phyloP scores from a whole-genome alignment of 129 eudicot species.

The Dittrichia graveolens region DNA sequence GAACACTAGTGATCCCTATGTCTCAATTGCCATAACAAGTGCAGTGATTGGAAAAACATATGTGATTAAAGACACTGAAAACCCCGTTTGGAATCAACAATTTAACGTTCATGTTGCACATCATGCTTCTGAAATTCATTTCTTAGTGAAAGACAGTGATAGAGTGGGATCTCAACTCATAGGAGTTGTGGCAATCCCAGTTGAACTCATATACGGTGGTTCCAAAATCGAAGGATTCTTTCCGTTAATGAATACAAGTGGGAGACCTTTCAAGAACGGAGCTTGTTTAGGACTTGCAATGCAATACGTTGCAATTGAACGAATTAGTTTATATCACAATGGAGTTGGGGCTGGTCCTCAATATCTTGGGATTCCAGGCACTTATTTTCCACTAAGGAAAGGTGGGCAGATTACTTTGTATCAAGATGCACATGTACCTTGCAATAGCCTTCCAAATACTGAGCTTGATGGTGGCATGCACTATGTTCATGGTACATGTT shows the following conservation, averaged over 20 bases:
- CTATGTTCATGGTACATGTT: constrained; percentile 86
- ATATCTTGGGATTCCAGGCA: constrained; percentile 72
- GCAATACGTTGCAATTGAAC: constrained; percentile 65
- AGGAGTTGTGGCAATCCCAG: constrained; percentile 73
- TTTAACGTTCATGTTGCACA: constrained; percentile 85
- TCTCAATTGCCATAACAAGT: constrained; percentile 55
- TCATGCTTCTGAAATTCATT: constrained; percentile 74
- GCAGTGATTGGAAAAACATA: constrained; percentile 87
- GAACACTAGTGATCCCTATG: constrained; percentile 92
- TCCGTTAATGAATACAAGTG: constrained; percentile 62
- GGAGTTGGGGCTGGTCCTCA: constrained; percentile 93
- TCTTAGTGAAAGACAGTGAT: constrained; percentile 88
- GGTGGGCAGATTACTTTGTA: constrained; percentile 88
- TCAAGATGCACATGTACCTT: constrained; percentile 97
- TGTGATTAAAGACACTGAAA: constrained; percentile 67
- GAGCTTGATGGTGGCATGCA: constrained; percentile 67
- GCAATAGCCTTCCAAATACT: constrained; percentile 64
- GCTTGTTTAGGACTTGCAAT: constrained; percentile 69
- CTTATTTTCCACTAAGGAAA: constrained; percentile 87
- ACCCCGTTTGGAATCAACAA: constrained; percentile 88
- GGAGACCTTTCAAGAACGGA: constrained; percentile 74
- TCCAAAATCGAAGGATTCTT: constrained; percentile 62
- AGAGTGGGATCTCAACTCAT: constrained; percentile 86
- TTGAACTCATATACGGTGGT: constrained; percentile 60
- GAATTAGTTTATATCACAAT: constrained; percentile 51